phyloP scores from a whole-genome alignment of 108 stramenopile genomes.

The Fistulifera solaris region DNA sequence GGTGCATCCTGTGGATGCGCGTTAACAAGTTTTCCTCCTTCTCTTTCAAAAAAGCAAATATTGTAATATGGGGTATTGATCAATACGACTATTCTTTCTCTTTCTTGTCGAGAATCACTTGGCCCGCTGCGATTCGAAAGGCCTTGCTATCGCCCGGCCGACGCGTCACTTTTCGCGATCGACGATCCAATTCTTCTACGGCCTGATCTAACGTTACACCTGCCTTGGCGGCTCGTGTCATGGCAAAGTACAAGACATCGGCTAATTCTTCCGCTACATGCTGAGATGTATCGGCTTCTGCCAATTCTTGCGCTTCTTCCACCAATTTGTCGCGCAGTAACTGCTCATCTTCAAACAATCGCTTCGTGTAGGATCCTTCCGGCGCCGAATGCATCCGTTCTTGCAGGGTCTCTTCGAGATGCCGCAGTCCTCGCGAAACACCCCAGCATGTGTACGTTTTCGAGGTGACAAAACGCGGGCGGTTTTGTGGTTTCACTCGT shows the following conservation, averaged over 20 bases:
- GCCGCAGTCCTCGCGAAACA: slow-evolving; percentile 68
- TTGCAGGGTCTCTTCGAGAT: slow-evolving; percentile 73
- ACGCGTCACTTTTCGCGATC: slow-evolving; percentile 88
- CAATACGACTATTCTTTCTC: no score
- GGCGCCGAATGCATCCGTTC: slow-evolving; percentile 74
- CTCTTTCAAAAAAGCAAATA: no score
- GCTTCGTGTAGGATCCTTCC: slow-evolving; percentile 92
- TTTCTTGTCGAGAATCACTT: slow-evolving; percentile 46
- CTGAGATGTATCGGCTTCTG: slow-evolving; percentile 72
- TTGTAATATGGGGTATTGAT: no score
- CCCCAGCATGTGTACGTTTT: slow-evolving; percentile 89
- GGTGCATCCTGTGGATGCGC: no score
- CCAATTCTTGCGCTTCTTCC: slow-evolving; percentile 97
- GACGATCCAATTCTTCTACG: slow-evolving; percentile 71
- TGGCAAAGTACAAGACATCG: slow-evolving; percentile 95
- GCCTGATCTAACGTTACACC: slow-evolving; percentile 92
- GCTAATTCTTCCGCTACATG: slow-evolving; percentile 94
- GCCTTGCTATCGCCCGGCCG: slow-evolving; percentile 92
- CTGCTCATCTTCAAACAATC: slow-evolving; percentile 83
- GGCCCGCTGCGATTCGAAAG: slow-evolving; percentile 81
- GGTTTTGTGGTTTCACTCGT: not conserved
- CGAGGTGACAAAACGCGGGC: slow-evolving; percentile 85
- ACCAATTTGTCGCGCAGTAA: slow-evolving; percentile 92
- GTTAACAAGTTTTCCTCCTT: no score
- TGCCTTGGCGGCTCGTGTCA: slow-evolving; percentile 86